These are phyloP conservation scores for Agapanthus africanus DNA, from an alignment of 106 monocot species.

Conservation along the genomic window DNA sequence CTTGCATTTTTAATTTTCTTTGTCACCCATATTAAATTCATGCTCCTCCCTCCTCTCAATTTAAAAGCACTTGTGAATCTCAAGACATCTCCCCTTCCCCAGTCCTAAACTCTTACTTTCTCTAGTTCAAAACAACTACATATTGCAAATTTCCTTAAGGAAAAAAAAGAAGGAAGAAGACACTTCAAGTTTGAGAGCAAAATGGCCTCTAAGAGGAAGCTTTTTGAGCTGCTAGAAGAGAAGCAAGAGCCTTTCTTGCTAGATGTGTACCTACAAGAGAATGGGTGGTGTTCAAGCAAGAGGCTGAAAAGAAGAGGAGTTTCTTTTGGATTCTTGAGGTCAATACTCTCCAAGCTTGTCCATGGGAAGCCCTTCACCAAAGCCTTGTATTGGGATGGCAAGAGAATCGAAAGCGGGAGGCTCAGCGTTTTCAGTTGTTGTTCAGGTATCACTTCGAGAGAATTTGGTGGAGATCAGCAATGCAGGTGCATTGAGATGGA, in stretches of 20 bases:
- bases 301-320: conserved; percentile 12
- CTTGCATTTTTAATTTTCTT: not conserved
- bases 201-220: conserved; percentile 15
- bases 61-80: not conserved
- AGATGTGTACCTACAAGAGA: conserved; percentile 42
- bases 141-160: no score
- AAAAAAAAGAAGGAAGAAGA: no score
- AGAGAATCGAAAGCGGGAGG: not conserved
- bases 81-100: not conserved
- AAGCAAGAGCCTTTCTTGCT: conserved; percentile 65
- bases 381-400: conserved; percentile 7
- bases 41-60: not conserved
- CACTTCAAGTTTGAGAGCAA: not conserved
- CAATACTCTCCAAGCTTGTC: conserved; percentile 13
- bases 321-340: conserved; percentile 7
- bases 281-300: conserved; percentile 41
- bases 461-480: not conserved
- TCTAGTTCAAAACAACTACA: no score
- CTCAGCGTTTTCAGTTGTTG: not conserved
- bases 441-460: not conserved
- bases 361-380: conserved; percentile 6
- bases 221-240: conserved; percentile 50
- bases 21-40: not conserved
- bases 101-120: not conserved
- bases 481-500: conserved; percentile 14